Percentiles rank a stretch among this genome's conserved stretches.
phyloP scores from a whole-genome alignment of 2,329 filamentous ascomycete genomes.

The Davidsoniella virescens region DNA sequence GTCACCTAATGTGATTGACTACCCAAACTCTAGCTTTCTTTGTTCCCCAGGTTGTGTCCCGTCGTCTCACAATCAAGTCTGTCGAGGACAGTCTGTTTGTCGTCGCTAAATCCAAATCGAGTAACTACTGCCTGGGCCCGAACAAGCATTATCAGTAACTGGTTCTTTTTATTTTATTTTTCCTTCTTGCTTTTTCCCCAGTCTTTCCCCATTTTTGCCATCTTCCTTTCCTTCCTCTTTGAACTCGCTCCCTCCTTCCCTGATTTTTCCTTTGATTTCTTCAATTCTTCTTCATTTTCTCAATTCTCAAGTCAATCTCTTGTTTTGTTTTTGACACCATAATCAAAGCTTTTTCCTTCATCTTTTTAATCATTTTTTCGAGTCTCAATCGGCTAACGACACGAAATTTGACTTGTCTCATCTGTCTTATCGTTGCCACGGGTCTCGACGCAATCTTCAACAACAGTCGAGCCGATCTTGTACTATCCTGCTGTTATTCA shows the following conservation, averaged over 20 bases:
- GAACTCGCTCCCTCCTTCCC: neutral
- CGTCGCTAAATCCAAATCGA: too few relatives aligned
- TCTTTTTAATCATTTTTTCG: neutral
- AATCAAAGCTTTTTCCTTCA: neutral
- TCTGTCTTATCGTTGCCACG: neutral
- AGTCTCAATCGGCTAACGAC: neutral
- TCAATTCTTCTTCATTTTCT: slow-evolving; percentile 1
- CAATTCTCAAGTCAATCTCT: neutral
- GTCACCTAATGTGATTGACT: too few relatives aligned
- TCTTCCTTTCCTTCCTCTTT: neutral
- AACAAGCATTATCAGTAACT: too few relatives aligned
- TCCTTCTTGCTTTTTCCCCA: slow-evolving; percentile 1
- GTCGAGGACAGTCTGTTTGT: too few relatives aligned
- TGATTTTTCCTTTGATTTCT: neutral
- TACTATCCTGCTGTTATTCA: too few relatives aligned
- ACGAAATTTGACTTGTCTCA: neutral
- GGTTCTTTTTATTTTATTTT: neutral
- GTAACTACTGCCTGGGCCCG: too few relatives aligned
- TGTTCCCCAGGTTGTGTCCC: too few relatives aligned
- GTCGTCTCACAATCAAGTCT: too few relatives aligned
- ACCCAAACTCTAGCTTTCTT: too few relatives aligned
- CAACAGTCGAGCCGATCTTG: neutral
- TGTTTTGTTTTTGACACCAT: neutral
- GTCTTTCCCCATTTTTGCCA: slow-evolving; percentile 5
- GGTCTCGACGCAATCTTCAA: neutral